phyloP scores from a whole-genome alignment of 495 filamentous ascomycete species.

The Aspergillus conjunctus region DNA sequence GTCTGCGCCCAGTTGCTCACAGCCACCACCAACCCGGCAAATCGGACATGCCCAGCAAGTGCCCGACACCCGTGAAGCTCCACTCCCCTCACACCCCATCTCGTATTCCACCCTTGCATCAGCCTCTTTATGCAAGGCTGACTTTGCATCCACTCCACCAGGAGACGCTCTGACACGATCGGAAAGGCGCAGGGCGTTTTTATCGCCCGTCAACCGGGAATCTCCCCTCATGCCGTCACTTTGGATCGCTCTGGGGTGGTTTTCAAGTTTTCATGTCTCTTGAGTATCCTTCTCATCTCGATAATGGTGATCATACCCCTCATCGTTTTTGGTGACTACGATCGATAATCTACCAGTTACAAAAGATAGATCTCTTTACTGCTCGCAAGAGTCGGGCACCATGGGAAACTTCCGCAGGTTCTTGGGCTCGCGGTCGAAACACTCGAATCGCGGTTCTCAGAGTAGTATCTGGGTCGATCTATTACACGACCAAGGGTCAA shows the following conservation, averaged over 20 bases:
- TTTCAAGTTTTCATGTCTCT: not conserved
- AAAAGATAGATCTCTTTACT: not conserved
- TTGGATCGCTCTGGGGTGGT: not conserved
- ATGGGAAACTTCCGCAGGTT: not conserved
- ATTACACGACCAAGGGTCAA: not conserved
- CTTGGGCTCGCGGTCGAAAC: not conserved
- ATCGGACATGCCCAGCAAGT: not conserved
- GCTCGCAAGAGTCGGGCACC: not conserved
- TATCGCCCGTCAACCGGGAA: not conserved
- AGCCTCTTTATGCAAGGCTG: not conserved
- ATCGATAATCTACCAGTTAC: not conserved
- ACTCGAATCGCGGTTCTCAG: not conserved
- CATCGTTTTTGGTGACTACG: not conserved
- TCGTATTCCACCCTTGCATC: not conserved
- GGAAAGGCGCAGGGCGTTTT: not conserved
- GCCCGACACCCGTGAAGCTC: not conserved
- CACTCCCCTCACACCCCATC: not conserved
- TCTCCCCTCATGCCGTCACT: not conserved
- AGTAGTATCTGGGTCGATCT: not conserved
- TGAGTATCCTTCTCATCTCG: not conserved
- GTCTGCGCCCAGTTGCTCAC: not conserved
- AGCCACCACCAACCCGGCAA: not conserved
- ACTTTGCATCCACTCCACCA: not conserved
- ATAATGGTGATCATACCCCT: not conserved
- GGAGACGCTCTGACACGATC: not conserved